Base-by-base conservation (phyloP, 495 filamentous ascomycete genomes). In the Hypoxylon perforatum region DNA sequence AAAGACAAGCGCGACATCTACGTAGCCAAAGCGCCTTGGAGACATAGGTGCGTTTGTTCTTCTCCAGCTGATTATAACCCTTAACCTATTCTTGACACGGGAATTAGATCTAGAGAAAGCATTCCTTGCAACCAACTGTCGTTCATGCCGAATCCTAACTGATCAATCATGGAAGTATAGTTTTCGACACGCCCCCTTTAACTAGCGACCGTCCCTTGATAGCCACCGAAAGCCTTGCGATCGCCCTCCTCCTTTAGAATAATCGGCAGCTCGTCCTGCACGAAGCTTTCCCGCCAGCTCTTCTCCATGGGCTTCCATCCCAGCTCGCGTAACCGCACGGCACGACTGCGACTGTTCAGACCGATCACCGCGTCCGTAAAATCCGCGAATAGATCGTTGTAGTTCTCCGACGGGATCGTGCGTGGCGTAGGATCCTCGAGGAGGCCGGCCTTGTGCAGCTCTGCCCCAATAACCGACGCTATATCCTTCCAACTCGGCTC, bases 401-500 rank as follows among this genome's bases (percentile, higher is more conserved):
- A 60, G 52, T 65, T 57, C 88, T 83, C 42, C 82, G 81, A 23
- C 10, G 70, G 58, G 47, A 81, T 65, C 10, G 60, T 61, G 38
- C 60, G 71, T 2, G 76, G 68, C 9, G 30, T 63, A 9, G 85
- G 80, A 6, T 82, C 83, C 23, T 85, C 70, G 57, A 92, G 85
- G 44, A 87, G 84, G 2, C 87, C 86, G 71, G 88, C 83, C 63
- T 86, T 83, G 55, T 86, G 79, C 1, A 88, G 88, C 59, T 82
- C 81, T 60, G 84, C 71, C 0, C 85, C 90, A 64, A 94, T 77
- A 9, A 76, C 69, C 8, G 80, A 78, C 25, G 88, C 80, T 28
- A 93, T 73, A 45, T 92, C 85, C 18, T 85, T 86, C 90, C 90
- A 96, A 17, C 66, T 71, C 61, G 91, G 89, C 41, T 88, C 80